phyloP scores from a whole-genome alignment of 2,329 filamentous ascomycete species.

The Aspergillus amoenus region DNA sequence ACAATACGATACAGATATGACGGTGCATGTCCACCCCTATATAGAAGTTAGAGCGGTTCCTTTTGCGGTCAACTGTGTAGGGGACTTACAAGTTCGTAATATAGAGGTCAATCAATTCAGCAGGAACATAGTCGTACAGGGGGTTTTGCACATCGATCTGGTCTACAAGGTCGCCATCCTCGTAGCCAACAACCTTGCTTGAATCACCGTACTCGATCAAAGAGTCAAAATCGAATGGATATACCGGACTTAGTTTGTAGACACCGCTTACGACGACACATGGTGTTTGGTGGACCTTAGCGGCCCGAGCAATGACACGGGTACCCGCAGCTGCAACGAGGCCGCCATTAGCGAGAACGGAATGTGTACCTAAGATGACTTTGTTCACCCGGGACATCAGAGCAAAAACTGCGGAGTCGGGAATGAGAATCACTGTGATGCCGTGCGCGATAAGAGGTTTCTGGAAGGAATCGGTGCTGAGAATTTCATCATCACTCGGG shows the following conservation, averaged over 20 bases:
- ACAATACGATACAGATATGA: constrained; percentile 66
- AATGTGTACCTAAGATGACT: constrained; percentile 84
- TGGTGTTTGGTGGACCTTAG: constrained; percentile 75
- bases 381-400: constrained; percentile 96
- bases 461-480: constrained; percentile 57
- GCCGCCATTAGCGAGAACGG: constrained; percentile 84
- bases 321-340: constrained; percentile 83
- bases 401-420: constrained; percentile 82
- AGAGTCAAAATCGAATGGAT: constrained; percentile 77
- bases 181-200: constrained; percentile 71
- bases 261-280: constrained; percentile 88
- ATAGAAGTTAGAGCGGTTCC: constrained; percentile 17
- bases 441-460: constrained; percentile 77
- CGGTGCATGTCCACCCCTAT: constrained; percentile 61
- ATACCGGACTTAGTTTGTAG: constrained; percentile 90
- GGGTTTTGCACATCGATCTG: constrained; percentile 76
- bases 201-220: constrained; percentile 86
- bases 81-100: constrained; percentile 75
- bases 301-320: constrained; percentile 77
- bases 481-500: constrained; percentile 49
- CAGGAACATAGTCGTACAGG: constrained; percentile 77
- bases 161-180: constrained; percentile 76
- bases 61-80: not conserved
- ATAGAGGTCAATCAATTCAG: constrained; percentile 60
- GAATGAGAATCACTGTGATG: constrained; percentile 78